phyloP scores from a whole-genome alignment of 2,329 filamentous ascomycete genomes.

The Zasmidium citrigriseum region DNA sequence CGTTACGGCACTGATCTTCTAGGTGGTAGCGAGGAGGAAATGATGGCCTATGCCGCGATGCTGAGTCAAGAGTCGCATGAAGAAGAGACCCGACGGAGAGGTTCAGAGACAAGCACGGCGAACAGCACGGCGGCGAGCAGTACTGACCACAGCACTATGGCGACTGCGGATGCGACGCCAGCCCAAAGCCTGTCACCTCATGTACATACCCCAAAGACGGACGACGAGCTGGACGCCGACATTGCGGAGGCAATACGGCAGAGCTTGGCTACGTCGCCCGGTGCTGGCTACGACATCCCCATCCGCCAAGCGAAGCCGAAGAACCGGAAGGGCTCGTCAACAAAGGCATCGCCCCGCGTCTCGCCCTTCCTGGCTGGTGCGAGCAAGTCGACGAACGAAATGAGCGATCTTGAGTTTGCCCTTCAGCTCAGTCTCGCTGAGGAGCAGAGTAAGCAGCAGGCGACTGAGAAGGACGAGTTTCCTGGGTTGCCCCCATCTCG shows the following conservation, averaged over 20 bases:
- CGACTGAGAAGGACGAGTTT: constrained; percentile 21
- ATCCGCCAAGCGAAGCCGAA: constrained; percentile 46
- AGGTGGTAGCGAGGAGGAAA: constrained; percentile 60
- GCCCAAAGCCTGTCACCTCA: constrained; percentile 24
- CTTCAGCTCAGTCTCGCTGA: constrained; percentile 64
- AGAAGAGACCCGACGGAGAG: constrained; percentile 50
- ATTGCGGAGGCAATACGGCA: constrained; percentile 65
- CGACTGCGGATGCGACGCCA: constrained; percentile 29
- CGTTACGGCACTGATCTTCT: constrained; percentile 83
- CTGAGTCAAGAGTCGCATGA: constrained; percentile 61
- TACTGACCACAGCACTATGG: constrained; percentile 34
- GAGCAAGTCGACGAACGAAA: constrained; percentile 44
- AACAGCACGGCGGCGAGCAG: constrained; percentile 42
- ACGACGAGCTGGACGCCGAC: constrained; percentile 57
- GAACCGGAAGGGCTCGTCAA: constrained; percentile 31
- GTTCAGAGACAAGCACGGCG: constrained; percentile 43
- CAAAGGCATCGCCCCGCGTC: constrained; percentile 26
- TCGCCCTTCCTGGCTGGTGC: constrained; percentile 38
- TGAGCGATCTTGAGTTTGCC: constrained; percentile 62
- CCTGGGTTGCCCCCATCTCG: constrained; percentile 30
- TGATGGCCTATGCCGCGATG: constrained; percentile 63
- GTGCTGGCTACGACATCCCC: constrained; percentile 43
- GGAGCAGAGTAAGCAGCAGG: constrained; percentile 47
- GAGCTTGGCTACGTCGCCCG: constrained; percentile 38
- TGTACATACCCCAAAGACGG: constrained; percentile 36